Percentiles rank a stretch among this genome's conserved stretches.
Evolutionary conservation across 2,329 filamentous ascomycete genomes (phyloP).

Genomic region (Alternaria arbusti): DNA sequence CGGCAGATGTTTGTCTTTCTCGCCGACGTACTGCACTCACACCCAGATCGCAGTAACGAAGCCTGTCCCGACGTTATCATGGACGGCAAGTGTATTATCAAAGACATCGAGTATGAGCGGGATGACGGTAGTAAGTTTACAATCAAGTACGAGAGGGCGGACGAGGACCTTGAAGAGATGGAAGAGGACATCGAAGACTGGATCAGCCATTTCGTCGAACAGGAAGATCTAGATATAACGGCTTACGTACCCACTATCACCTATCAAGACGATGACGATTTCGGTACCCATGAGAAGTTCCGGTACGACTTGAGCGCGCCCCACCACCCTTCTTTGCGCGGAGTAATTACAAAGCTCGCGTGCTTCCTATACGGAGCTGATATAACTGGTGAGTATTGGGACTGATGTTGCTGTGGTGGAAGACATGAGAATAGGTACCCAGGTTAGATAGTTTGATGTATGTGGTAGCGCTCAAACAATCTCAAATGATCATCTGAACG

Average conservation of each 20-base stretch:
- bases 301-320: not conserved
- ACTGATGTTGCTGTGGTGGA: not conserved
- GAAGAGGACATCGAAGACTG: not conserved
- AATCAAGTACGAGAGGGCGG: not conserved
- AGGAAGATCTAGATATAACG: not conserved
- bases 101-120: not conserved
- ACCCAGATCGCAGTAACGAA: not conserved
- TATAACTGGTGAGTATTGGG: not conserved
- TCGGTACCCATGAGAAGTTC: not conserved
- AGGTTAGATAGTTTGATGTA: not conserved
- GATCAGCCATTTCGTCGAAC: not conserved
- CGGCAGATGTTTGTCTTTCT: not conserved
- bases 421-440: not conserved
- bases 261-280: not conserved
- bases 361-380: not conserved
- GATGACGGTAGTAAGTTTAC: not conserved
- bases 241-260: not conserved
- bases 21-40: not conserved
- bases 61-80: not conserved
- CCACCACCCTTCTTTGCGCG: not conserved
- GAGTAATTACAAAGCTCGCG: not conserved
- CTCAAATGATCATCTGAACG: not conserved
- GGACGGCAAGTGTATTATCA: not conserved
- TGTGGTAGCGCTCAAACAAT: not conserved
- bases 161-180: not conserved